Evolutionary conservation across 441 rosid genomes (phyloP), one percentile per base, ranked within the genome.

Genomic region (Populus hybrid): DNA sequence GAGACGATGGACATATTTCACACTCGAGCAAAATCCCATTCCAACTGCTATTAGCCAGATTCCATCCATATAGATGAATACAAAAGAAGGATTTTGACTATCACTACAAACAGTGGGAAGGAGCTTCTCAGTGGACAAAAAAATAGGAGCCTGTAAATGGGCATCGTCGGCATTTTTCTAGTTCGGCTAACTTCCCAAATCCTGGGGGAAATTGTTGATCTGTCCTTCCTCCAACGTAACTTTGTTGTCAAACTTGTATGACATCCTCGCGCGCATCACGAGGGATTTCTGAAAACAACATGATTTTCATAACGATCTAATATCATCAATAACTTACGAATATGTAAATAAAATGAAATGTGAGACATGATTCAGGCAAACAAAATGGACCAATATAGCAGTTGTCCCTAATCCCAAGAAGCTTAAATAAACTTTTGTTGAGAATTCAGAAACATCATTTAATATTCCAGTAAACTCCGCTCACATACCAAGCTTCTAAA

Each of bases 141-240:
- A 70, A 75, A 78, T 65, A 69, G n/a, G 72, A 24, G 71, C 68
- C 70, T 54, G 59, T 78, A 79, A 78, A 68, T 2, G 68, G 76
- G 76, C 73, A 81, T 67, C 36, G 4, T 54, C 21, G 63, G 74
- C 72, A 54, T 73, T 71, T 81, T 34, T 68, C 57, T 54, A 24
- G 65, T 75, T 75, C 67, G 21, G 71, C 77, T 70, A 76, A 70
- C 78, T 80, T 94, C 89, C 95, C 79, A 97, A 88, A 63, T 80
- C 92, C 5, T 79, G 90, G 74, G 99, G 99, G 86, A 97, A 94
- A 79, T 89, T 90, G 88, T 70, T 93, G 86, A 97, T 84, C 80
- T 97, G 98, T 65, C 98, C 98, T 89, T 90, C 93, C 89, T 97
- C 99, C 85, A 94, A 79, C 73, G 86, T 82, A 84, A 91, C 96